Evolutionary conservation across 148 eudicot genomes (phyloP).

Genomic region (Linanthus parryae): DNA sequence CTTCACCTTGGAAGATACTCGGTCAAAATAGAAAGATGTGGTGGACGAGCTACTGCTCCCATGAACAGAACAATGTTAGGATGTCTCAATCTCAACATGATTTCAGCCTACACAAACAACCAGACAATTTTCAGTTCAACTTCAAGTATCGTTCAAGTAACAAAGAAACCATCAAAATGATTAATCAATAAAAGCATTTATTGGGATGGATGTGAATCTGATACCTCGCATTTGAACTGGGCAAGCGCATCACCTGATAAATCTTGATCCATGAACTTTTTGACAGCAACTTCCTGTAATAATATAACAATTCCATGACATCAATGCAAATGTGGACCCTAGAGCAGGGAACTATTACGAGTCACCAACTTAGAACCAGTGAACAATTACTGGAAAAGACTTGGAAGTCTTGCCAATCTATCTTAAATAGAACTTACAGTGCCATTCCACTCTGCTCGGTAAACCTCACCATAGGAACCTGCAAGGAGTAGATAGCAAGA

Average conservation of each 20-base stretch:
- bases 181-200: not conserved
- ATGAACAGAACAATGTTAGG: constrained; percentile 98
- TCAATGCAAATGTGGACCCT: constrained; percentile 2
- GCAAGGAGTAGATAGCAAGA: constrained; percentile 24
- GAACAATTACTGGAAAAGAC: constrained; percentile 1
- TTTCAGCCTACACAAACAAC: constrained; percentile 63
- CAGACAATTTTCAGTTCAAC: constrained; percentile 1
- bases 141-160: no score
- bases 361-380: constrained; percentile 2
- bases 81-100: constrained; percentile 95
- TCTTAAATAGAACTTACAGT: constrained; percentile 58
- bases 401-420: not conserved
- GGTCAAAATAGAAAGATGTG: constrained; percentile 90
- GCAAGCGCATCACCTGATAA: constrained; percentile 72
- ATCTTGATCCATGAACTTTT: constrained; percentile 94
- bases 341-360: not conserved
- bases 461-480: constrained; percentile 99
- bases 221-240: constrained; percentile 83
- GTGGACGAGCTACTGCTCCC: constrained; percentile 97
- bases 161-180: not conserved
- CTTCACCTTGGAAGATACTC: constrained; percentile 90
- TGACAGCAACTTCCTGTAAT: constrained; percentile 96
- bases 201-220: constrained; percentile 4
- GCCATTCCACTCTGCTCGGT: constrained; percentile 93
- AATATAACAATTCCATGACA: constrained; percentile 7